These are phyloP conservation scores for Talaromyces marneffei DNA, from an alignment of 2,329 filamentous ascomycete genomes.

Conservation along the genomic window DNA sequence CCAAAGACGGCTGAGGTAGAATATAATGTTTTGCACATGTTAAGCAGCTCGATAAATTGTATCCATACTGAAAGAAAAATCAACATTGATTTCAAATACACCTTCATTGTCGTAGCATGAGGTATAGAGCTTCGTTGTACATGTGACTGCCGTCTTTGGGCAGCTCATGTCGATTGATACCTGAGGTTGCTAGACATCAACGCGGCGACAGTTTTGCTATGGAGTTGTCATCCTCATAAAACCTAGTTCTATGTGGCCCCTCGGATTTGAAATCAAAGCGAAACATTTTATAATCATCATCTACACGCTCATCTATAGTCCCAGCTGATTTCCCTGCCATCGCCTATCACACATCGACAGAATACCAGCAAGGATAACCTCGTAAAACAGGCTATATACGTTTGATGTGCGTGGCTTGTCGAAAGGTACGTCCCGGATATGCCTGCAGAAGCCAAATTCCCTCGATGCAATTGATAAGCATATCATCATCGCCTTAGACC, in stretches of 20 bases:
- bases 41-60: neutral
- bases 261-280: neutral
- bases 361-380: conserved; percentile 16
- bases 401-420: neutral
- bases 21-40: neutral
- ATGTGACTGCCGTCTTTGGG: neutral
- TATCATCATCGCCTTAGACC: neutral
- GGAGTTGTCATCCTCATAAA: neutral
- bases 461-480: neutral
- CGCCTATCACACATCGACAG: conserved; percentile 10
- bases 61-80: neutral
- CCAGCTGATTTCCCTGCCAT: conserved; percentile 5
- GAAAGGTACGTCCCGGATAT: neutral
- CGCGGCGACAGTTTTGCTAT: neutral
- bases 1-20: neutral
- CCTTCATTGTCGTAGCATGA: neutral
- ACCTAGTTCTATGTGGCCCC: neutral
- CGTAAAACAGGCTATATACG: neutral
- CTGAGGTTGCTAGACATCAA: neutral
- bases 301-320: neutral
- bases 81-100: neutral
- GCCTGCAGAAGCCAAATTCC: neutral
- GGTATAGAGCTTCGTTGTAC: neutral
- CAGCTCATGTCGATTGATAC: neutral
- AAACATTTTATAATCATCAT: neutral